Evolutionary conservation across 2,329 filamentous ascomycete genomes (phyloP), one percentile per base, ranked within the genome.

Genomic region (Bertia moriformis): DNA sequence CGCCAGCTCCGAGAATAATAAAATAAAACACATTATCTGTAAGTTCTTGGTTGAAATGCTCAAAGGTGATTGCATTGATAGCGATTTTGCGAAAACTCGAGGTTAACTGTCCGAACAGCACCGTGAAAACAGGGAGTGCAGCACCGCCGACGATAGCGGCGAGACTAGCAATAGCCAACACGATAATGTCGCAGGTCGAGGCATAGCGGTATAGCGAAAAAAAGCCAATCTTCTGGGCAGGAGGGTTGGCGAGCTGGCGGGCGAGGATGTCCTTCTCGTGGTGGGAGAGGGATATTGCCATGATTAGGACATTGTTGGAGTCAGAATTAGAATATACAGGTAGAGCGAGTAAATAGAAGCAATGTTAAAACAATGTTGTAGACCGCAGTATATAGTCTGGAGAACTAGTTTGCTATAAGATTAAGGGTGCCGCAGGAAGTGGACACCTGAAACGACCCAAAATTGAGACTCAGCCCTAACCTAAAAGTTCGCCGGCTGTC

Each of bases 1-100:
- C 81, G 45, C 69, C 86, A 42, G 93, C 76, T 33, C 73, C 86
- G 37, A 94, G 70, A 55, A 93, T 93, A 22, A 94, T 62, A 46
- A 93, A 91, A 58, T 93, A 93, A 24, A 93, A 60, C 7, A 87
- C 81, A 48, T 80, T 71, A 33, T 66, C 63, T 5, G 61, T 61
- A 48, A 93, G 62, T 42, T 75, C 61, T 39, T 60, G 45, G 38
- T 69, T 66, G 57, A 91, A 91, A 0, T 64, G 59, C 27, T 63
- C 52, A 32, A 67, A 67, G 1, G 58, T 53, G 14, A 70, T 61
- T 0, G 51, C 52, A 4, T 61, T 60, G 2, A 62, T 55, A 46
- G 82, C 72, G 47, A 74, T 84, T 17, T 64, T 53, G 49, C 82
- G 72, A 53, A 93, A 93, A 1, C 69, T 71, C 3, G 73, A 73